Conservation (phyloP, 305 asterid genomes). For the Fraxinus dipetala region DNA sequence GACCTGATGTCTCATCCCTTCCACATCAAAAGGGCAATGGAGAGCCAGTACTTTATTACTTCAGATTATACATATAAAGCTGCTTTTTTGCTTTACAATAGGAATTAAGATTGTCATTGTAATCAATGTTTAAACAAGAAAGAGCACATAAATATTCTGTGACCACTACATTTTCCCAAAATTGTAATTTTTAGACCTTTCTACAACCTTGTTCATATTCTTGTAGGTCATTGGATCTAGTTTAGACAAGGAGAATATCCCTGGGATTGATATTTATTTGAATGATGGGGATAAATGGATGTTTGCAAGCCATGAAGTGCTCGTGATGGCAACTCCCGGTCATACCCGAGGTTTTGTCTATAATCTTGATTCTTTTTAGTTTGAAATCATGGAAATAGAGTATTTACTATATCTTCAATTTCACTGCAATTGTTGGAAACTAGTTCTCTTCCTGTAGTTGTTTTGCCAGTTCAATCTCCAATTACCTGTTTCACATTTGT, state of each 20-base stretch:
- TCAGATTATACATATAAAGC: not conserved
- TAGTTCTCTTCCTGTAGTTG: not conserved
- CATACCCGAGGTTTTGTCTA: conserved; percentile 74
- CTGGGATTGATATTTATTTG: conserved; percentile 87
- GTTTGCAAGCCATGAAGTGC: conserved; percentile 97
- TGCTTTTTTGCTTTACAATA: not conserved
- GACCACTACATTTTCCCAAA: not conserved
- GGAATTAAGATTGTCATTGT: not conserved
- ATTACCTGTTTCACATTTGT: not conserved
- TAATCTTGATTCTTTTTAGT: conserved; percentile 8
- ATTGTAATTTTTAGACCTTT: not conserved
- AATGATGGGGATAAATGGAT: conserved; percentile 94
- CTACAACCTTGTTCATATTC: not conserved
- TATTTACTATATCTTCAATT: conserved; percentile 12
- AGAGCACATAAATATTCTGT: not conserved
- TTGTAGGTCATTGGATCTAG: conserved; percentile 82
- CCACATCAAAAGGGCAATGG: not conserved
- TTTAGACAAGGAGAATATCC: conserved; percentile 78
- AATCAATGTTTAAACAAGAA: not conserved
- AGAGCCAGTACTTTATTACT: not conserved
- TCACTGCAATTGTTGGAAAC: not conserved
- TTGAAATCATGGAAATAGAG: conserved; percentile 6
- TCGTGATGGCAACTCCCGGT: conserved; percentile 84
- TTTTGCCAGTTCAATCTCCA: not conserved
- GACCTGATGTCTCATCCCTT: not conserved